Base-by-base conservation (phyloP, 2,329 filamentous ascomycete species). In the Microdochium trichocladiopsis region DNA sequence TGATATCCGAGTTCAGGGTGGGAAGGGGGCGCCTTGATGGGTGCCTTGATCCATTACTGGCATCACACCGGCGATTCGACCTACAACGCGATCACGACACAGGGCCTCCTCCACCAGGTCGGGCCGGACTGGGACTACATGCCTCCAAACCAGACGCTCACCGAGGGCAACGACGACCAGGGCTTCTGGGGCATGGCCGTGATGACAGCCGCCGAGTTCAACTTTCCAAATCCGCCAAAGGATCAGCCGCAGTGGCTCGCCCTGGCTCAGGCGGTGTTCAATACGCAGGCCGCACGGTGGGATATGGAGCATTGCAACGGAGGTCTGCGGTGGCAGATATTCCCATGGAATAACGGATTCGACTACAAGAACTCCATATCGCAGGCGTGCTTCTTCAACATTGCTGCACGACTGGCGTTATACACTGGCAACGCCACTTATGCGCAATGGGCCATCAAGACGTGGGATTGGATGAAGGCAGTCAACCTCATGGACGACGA, bases 271-370 rank as follows among this genome's bases (percentile, higher is more conserved):
- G 87, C 86, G 50, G 87, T 90, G 25, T 95, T 94, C 73, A 90
- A 95, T 66, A 86, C 83, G 2, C 88, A 93, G 62, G 83, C 82
- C 2, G 72, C 75, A 25, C 81, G 88, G 36, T 94, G 88, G 90
- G 88, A 92, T 56, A 73, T 66, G 1, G 68, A 74, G 1, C 71
- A 80, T 50, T 95, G 90, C 60, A 76, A 75, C n/a, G 90, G 90
- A 41, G 90, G 90, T 5, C 67, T 94, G 50, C 80, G 87, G 56
- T 93, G 88, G 88, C 90, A 95, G 69, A 90, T 95, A 48, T 93
- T 88, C 64, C 76, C 80, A 1, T 91, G 88, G 74, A 94, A 95
- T 64, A 83, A 79, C 41, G 91, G 90, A 14, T 95, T 86, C 69
- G 79, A 86, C 60, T 91, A 93, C 76, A 94, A 84, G 62, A 84